phyloP scores from a whole-genome alignment of 805 yeast genomes.

The Helenozyma rhizophorensis region DNA sequence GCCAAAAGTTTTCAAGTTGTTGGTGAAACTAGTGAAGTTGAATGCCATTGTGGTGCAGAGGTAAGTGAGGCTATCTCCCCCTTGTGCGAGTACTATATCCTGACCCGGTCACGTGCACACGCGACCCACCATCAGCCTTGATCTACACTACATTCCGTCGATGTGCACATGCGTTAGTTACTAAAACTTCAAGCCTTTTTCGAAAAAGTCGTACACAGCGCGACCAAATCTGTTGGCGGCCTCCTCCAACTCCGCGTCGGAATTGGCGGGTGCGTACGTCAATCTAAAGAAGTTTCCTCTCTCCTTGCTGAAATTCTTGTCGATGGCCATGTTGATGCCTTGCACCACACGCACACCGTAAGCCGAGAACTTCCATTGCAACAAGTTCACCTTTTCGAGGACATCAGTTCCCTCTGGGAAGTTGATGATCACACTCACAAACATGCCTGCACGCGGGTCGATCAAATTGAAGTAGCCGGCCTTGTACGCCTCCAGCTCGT shows the following conservation, averaged over 20 bases:
- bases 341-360: slow-evolving; percentile 9
- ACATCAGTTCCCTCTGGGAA: slow-evolving; percentile 10
- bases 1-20: slow-evolving; percentile 37
- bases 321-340: slow-evolving; percentile 20
- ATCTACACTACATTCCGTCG: too few species aligned
- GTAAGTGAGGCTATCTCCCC: too few species aligned
- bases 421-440: slow-evolving; percentile 13
- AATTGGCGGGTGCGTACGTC: slow-evolving; percentile 27
- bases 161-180: too few species aligned
- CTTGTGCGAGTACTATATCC: background rate
- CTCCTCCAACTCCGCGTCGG: slow-evolving; percentile 12
- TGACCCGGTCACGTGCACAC: too few species aligned
- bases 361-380: slow-evolving; percentile 12
- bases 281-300: slow-evolving; percentile 13
- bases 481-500: slow-evolving; percentile 17
- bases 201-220: slow-evolving; percentile 12
- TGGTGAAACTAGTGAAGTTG: slow-evolving; percentile 38
- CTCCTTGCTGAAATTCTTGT: slow-evolving; percentile 9
- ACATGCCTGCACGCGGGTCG: slow-evolving; percentile 25
- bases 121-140: too few species aligned
- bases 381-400: slow-evolving; percentile 6
- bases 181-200: slow-evolving; percentile 10
- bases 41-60: slow-evolving; percentile 34
- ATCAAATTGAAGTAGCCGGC: slow-evolving; percentile 18
- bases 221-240: slow-evolving; percentile 9